Conservation (phyloP, 495 filamentous ascomycete genomes). For the Pseudomonodictys pantanalensis region DNA sequence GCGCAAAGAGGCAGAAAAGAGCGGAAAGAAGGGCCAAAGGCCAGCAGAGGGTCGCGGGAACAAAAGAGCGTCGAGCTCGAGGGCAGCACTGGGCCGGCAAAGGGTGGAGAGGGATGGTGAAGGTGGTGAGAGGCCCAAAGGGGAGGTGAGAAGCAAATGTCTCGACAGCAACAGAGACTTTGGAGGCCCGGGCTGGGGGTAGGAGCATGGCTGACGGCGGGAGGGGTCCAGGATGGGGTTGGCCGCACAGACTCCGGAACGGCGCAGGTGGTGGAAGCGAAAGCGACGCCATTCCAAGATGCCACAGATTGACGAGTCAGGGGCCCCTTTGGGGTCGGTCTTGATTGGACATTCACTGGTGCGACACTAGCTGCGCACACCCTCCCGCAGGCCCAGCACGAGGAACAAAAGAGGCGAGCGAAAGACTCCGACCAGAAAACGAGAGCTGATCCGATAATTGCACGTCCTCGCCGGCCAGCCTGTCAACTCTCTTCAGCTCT, state of each 20-base stretch:
- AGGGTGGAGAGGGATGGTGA: neutral
- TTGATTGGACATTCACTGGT: conserved; percentile 4
- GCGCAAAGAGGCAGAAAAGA: conserved; percentile 5
- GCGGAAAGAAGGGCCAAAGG: conserved; percentile 13
- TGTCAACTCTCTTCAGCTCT: neutral
- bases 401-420: neutral
- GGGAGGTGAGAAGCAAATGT: neutral
- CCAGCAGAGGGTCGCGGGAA: neutral
- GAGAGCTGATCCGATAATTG: neutral
- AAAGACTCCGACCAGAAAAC: neutral
- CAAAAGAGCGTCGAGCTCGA: conserved; percentile 26
- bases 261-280: neutral
- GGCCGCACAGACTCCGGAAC: conserved; percentile 3
- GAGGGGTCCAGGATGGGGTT: neutral
- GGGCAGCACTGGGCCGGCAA: conserved; percentile 5
- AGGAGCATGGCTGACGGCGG: neutral
- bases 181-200: conserved; percentile 6
- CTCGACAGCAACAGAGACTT: neutral
- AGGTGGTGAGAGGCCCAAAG: neutral
- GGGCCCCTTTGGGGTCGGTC: neutral
- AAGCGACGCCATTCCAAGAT: conserved; percentile 6
- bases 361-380: conserved; percentile 10
- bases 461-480: neutral
- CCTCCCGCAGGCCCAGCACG: neutral
- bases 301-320: conserved; percentile 15